A percentile compares a stretch with the other conserved stretches of the same genome.
Evolutionary conservation across 805 yeast genomes (phyloP).

Genomic region (Ogataea haglerorum): DNA sequence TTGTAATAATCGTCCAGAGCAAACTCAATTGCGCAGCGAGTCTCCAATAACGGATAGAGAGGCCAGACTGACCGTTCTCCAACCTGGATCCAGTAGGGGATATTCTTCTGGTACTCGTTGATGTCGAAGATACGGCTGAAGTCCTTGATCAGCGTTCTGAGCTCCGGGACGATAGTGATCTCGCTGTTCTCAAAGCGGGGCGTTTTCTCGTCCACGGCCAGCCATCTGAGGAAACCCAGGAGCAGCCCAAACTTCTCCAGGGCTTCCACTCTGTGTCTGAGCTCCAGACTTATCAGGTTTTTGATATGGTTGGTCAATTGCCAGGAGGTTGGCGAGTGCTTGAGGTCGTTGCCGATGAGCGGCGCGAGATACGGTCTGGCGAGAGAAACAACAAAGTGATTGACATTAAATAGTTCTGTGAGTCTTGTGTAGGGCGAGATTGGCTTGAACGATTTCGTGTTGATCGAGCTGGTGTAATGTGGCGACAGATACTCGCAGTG

Average conservation of each 20-base stretch:
- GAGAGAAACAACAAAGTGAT: slow-evolving; percentile 84
- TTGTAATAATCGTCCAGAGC: slow-evolving; percentile 74
- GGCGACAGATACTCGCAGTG: slow-evolving; percentile 42
- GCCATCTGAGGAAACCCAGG: slow-evolving; percentile 63
- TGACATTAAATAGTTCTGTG: slow-evolving; percentile 91
- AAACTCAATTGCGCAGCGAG: slow-evolving; percentile 87
- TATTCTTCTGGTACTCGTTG: slow-evolving; percentile 63
- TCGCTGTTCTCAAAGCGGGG: slow-evolving; percentile 74
- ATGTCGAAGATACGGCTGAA: slow-evolving; percentile 78
- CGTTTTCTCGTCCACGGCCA: slow-evolving; percentile 84
- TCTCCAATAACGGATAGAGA: slow-evolving; percentile 74
- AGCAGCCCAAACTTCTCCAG: slow-evolving; percentile 75
- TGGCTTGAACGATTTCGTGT: slow-evolving; percentile 24
- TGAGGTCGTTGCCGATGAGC: slow-evolving; percentile 74
- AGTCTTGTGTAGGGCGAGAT: slow-evolving; percentile 78
- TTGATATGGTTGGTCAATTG: slow-evolving; percentile 35
- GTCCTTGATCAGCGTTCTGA: slow-evolving; percentile 64
- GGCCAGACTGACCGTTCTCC: slow-evolving; percentile 97
- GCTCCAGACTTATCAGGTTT: slow-evolving; percentile 66
- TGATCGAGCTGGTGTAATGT: slow-evolving; percentile 36
- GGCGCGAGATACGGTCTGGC: slow-evolving; percentile 96
- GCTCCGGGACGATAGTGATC: slow-evolving; percentile 85
- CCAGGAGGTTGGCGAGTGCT: slow-evolving; percentile 49
- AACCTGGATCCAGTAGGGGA: slow-evolving; percentile 83
- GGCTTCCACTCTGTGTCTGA: slow-evolving; percentile 79